Base-by-base conservation (phyloP, 345 rosid genomes). In the Lenwebbia sp. region DNA sequence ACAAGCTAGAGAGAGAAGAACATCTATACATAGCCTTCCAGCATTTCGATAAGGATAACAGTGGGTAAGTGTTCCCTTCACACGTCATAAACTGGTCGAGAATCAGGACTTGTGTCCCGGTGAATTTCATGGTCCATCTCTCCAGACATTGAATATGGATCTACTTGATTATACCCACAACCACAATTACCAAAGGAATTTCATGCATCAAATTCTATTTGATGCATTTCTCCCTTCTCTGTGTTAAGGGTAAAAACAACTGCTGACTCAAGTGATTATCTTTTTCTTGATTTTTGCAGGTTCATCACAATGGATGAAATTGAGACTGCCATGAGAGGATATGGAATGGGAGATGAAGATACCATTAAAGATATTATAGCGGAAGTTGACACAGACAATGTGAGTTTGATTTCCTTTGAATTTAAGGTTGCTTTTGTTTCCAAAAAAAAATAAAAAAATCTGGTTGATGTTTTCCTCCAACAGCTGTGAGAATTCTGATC, bases 361-460 rank as follows among this genome's bases (percentile, higher is more conserved):
- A 93, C 97, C 15, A 94, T 97, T 86, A 97, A 90, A 86, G 96
- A 97, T 56, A 96, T 97, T 84, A 90, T 97, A 58, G 93, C 96
- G 4, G 99, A 97, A 93, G 99, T 96, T 7, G 99, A 97, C 78
- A 89, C 96, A 5, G 99, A 95, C 86, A 91, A 94, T 49, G 99
- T 95, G 89, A 92, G 98, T 82, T 28, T 22, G 47, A 9, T 41
- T 33, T 37, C 25, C 33, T 26, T 40, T 17, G 76, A 19, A 70
- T 40, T 17, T 70, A 40, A 22, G 12, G 81, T 22, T 70, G 81
- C 81, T 70, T 65, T 70, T 70, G 78, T 70, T 70, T 70, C 6
- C 52, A 50, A 50, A 22, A 70, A 33, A 65, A 33, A 22, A 70
- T 19, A 65, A 33, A 40, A 40, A 40, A 13, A 28, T 60, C 74